Conservation (phyloP, 352 stramenopile species). For the Pythium coloratum region DNA sequence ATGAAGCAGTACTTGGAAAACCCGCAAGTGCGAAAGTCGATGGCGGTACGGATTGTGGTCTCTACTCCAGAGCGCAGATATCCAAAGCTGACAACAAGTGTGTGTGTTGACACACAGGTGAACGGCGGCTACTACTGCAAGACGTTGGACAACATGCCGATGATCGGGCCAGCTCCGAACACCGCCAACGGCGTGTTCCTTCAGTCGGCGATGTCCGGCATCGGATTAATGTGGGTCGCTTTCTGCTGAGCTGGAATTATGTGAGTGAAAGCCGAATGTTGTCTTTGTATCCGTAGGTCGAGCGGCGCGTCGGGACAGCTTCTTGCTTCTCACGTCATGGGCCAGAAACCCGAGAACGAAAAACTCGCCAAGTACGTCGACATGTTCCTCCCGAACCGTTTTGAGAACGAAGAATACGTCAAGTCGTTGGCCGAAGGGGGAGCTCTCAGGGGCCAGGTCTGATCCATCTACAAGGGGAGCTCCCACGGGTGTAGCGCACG, state of each 20-base stretch:
- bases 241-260: neutral
- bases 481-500: no score
- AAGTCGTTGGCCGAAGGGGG: constrained; percentile 50
- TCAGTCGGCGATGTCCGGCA: constrained; percentile 69
- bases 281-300: constrained; percentile 34
- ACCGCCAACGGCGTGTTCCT: constrained; percentile 67
- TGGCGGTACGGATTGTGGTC: constrained; percentile 38
- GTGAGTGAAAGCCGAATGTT: neutral
- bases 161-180: constrained; percentile 61
- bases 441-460: constrained; percentile 60
- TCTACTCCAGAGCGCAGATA: neutral
- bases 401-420: constrained; percentile 59
- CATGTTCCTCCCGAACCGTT: constrained; percentile 61
- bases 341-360: constrained; percentile 38
- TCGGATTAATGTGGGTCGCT: constrained; percentile 60
- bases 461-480: constrained; percentile 1
- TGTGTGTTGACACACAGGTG: constrained; percentile 31
- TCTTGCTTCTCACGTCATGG: constrained; percentile 66
- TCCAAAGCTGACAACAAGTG: neutral
- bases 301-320: constrained; percentile 70
- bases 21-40: constrained; percentile 53
- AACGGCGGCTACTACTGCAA: constrained; percentile 84
- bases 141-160: constrained; percentile 68
- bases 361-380: constrained; percentile 49
- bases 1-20: constrained; percentile 59